phyloP scores from a whole-genome alignment of 148 eudicot genomes.

The Vaccinium myrtillus region DNA sequence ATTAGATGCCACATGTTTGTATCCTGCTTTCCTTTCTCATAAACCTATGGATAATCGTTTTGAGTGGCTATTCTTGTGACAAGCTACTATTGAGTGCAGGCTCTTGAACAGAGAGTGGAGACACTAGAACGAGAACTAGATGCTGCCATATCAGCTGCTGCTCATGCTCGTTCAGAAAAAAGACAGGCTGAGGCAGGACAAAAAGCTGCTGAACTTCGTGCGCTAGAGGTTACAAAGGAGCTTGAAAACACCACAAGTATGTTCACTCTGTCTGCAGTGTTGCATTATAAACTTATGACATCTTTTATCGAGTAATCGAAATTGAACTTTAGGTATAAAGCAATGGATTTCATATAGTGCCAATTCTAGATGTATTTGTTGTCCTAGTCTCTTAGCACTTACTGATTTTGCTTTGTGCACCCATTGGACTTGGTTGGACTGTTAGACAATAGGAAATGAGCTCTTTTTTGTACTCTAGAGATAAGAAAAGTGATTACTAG shows the following conservation, averaged over 20 bases:
- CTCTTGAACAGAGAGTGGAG: constrained; percentile 90
- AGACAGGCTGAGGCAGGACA: constrained; percentile 90
- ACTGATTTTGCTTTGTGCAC: background rate
- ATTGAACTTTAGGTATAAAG: background rate
- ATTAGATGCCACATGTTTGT: background rate
- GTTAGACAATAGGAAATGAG: background rate
- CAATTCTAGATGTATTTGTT: background rate
- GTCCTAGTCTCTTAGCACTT: background rate
- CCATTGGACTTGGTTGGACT: background rate
- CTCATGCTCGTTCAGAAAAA: constrained; percentile 92
- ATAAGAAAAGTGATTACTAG: background rate
- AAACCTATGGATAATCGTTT: background rate
- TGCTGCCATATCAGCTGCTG: constrained; percentile 90
- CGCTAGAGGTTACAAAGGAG: constrained; percentile 74
- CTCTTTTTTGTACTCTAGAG: background rate
- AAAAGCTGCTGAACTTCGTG: constrained; percentile 85
- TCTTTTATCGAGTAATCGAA: background rate
- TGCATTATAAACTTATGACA: background rate
- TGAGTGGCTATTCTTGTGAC: constrained; percentile 7
- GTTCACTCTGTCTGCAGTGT: constrained; percentile 14
- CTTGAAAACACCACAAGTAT: constrained; percentile 95
- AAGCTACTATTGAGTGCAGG: constrained; percentile 35
- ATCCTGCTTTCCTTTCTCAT: background rate
- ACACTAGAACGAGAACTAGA: constrained; percentile 88
- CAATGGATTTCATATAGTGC: background rate